Evolutionary conservation across 805 yeast species (phyloP), one percentile per base, ranked within the genome.

Genomic region (Isabelozyma heimii): DNA sequence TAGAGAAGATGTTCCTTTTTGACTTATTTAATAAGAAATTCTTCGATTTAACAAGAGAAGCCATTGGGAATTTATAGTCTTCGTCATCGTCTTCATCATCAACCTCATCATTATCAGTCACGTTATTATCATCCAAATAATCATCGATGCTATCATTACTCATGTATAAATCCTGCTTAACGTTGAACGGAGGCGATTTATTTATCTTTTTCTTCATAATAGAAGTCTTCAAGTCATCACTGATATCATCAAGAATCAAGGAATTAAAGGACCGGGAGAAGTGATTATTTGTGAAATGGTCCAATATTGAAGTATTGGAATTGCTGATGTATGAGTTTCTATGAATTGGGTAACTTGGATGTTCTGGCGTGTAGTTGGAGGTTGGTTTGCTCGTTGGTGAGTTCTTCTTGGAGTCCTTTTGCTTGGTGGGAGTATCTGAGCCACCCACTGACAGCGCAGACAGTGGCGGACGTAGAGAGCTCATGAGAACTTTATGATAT

Each of bases 211-310:
- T 62, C 48, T 56, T 58, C 13, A 37, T 47, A 20, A 30, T 40
- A 17, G 24, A 37, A 16, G 43, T 8, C 12, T 24, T 35, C 38
- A 55, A 45, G 5, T 60, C 66, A 28, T 65, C 66, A 6, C 59
- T 62, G 42, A 58, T 50, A 49, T 72, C 77, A 30, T 71, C 75
- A 40, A 73, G 54, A 9, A 73, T 70, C 57, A 73, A 64, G 45
- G 73, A 66, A 56, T 72, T 73, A 64, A 73, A 73, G 20, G 76
- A 70, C 33, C 73, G 57, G 28, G 75, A 70, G 46, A 73, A 72
- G 33, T 69, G 69, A 52, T 65, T 63, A 55, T 72, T 69, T 42
- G 76, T 66, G 47, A 67, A 70, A 52, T 67, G 63, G 38, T 72
- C 75, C 28, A 67, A 47, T 26, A 45, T 47, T 26, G 44, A 43